Percentiles rank a stretch among this genome's conserved stretches.
Evolutionary conservation across 805 yeast genomes (phyloP).

Genomic region (Ogataea paraovalis): DNA sequence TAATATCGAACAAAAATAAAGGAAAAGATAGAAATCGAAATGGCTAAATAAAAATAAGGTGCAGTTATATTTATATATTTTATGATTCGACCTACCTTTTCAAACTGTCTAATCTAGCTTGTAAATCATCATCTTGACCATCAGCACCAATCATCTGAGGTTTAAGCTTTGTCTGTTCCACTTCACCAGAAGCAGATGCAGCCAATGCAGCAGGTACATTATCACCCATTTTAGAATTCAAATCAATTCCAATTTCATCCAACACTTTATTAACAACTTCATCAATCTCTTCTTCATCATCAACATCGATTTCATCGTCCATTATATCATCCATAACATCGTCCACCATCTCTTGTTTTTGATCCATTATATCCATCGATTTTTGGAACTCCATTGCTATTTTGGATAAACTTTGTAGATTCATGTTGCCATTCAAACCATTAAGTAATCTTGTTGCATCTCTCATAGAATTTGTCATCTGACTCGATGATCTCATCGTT

Average conservation of each 20-base stretch:
- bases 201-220: conserved; percentile 38
- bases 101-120: conserved; percentile 81
- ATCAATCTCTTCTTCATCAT: conserved; percentile 80
- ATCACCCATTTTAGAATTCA: conserved; percentile 44
- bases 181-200: conserved; percentile 7
- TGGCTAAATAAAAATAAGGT: no score
- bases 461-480: conserved; percentile 91
- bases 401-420: conserved; percentile 79
- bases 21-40: no score
- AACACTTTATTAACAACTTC: conserved; percentile 87
- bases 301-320: conserved; percentile 84
- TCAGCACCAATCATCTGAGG: conserved; percentile 32
- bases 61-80: no score
- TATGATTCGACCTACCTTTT: conserved; percentile 54
- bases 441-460: conserved; percentile 85
- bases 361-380: conserved; percentile 96
- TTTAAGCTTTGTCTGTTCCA: conserved; percentile 4
- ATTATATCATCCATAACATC: conserved; percentile 96
- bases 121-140: conserved; percentile 75
- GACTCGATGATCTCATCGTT: conserved; percentile 87
- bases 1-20: no score
- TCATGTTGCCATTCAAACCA: conserved; percentile 84
- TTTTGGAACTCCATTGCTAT: conserved; percentile 94
- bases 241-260: conserved; percentile 93
- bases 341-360: conserved; percentile 97